A percentile compares a stretch with the other conserved stretches of the same genome.
Conservation (phyloP, 371 early-diverging fungal species). For the Saksenaea oblongispora region DNA sequence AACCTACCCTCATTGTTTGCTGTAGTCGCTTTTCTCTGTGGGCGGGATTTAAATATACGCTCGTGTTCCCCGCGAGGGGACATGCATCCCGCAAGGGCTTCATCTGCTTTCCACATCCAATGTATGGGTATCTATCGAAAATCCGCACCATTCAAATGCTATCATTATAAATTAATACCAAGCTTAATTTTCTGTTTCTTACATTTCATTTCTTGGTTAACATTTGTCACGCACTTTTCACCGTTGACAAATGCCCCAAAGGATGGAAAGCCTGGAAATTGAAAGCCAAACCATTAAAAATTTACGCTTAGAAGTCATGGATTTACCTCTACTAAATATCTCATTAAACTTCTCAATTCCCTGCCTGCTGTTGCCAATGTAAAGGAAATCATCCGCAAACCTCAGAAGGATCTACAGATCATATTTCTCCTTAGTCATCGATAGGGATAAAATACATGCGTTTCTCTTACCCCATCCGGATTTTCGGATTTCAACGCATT, state of each 20-base stretch:
- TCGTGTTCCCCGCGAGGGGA: not conserved
- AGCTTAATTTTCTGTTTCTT: not conserved
- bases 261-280: not conserved
- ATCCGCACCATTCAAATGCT: constrained; percentile 1
- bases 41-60: not conserved
- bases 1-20: not conserved
- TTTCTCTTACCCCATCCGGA: not conserved
- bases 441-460: not conserved
- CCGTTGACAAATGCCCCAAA: not conserved
- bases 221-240: not conserved
- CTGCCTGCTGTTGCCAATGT: not conserved
- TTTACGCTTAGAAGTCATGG: too few relatives aligned
- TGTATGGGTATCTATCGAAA: not conserved
- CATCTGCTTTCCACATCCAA: not conserved
- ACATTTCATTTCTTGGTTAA: not conserved
- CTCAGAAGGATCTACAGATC: not conserved
- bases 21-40: not conserved
- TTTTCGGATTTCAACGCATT: not conserved
- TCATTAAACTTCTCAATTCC: not conserved
- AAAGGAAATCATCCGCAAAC: constrained; percentile 1
- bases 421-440: not conserved
- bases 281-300: not conserved
- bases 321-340: not conserved
- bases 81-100: not conserved
- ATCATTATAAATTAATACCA: not conserved